phyloP scores from a whole-genome alignment of 2,329 filamentous ascomycete genomes.

The Colletotrichum shisoi region DNA sequence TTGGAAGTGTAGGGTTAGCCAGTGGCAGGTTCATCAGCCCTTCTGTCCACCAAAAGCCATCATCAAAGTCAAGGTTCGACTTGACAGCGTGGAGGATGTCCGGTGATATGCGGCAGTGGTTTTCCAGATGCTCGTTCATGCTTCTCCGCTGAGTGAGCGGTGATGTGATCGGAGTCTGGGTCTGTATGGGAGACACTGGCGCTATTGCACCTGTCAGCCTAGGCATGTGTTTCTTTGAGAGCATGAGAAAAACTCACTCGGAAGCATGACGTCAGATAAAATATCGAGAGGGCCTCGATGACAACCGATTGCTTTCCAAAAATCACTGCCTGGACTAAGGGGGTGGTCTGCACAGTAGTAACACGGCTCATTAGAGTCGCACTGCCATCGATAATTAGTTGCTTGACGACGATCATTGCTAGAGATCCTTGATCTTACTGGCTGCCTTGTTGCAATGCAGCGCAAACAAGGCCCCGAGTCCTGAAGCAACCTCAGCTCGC shows the following conservation, averaged over 20 bases:
- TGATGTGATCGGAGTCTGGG: slow-evolving; percentile 60
- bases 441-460: slow-evolving; percentile 57
- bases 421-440: slow-evolving; percentile 50
- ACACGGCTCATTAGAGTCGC: slow-evolving; percentile 61
- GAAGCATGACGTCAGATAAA: slow-evolving; percentile 60
- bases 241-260: slow-evolving; percentile 51
- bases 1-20: slow-evolving; percentile 50
- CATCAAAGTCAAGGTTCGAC: slow-evolving; percentile 60
- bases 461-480: slow-evolving; percentile 60
- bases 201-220: slow-evolving; percentile 48
- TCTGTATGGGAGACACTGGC: slow-evolving; percentile 58
- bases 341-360: slow-evolving; percentile 54
- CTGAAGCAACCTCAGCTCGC: slow-evolving; percentile 61
- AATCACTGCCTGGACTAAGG: slow-evolving; percentile 51
- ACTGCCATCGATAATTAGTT: slow-evolving; percentile 49
- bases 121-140: slow-evolving; percentile 62
- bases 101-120: slow-evolving; percentile 54
- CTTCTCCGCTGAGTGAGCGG: slow-evolving; percentile 58
- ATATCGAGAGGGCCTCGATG: slow-evolving; percentile 58
- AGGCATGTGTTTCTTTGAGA: not conserved
- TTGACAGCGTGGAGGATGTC: slow-evolving; percentile 54
- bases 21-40: slow-evolving; percentile 55
- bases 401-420: not conserved
- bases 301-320: slow-evolving; percentile 62
- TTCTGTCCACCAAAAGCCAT: slow-evolving; percentile 67